Evolutionary conservation across 164 flowering plant species (phyloP).

Genomic region (Magnolia changhungtana): DNA sequence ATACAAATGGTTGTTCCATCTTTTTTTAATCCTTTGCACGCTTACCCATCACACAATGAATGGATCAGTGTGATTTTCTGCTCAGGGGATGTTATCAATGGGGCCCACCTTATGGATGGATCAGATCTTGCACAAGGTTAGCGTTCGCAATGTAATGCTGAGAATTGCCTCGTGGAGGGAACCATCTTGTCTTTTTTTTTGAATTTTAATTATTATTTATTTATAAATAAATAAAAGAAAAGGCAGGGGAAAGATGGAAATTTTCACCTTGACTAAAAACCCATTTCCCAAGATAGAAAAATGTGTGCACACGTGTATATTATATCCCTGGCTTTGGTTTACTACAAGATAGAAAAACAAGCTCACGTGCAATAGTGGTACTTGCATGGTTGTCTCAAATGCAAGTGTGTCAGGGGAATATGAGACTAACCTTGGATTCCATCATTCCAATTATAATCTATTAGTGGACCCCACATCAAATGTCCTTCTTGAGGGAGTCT

Average conservation of each 20-base stretch:
- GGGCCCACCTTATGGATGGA: no score
- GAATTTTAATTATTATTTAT: no score
- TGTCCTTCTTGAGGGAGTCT: neutral
- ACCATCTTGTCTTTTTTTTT: no score
- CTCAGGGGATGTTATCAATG: no score
- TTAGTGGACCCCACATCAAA: constrained; percentile 9
- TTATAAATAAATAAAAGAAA: neutral
- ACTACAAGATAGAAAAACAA: constrained; percentile 20
- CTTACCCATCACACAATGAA: no score
- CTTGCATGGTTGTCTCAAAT: constrained; percentile 42
- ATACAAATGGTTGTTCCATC: no score
- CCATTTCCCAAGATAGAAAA: constrained; percentile 29
- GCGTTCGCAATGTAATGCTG: no score
- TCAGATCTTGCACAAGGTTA: no score
- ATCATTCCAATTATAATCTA: constrained; percentile 30
- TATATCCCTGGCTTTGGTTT: constrained; percentile 15
- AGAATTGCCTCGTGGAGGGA: no score
- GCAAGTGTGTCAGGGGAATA: constrained; percentile 45
- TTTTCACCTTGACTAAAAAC: constrained; percentile 20
- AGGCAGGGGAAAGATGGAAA: neutral
- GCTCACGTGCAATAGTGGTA: constrained; percentile 42
- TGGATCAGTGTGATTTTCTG: no score
- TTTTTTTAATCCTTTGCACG: no score
- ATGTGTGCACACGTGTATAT: constrained; percentile 47
- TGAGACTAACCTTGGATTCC: constrained; percentile 52